phyloP scores from a whole-genome alignment of 2,329 filamentous ascomycete genomes.

The Calonectria henricotiae region DNA sequence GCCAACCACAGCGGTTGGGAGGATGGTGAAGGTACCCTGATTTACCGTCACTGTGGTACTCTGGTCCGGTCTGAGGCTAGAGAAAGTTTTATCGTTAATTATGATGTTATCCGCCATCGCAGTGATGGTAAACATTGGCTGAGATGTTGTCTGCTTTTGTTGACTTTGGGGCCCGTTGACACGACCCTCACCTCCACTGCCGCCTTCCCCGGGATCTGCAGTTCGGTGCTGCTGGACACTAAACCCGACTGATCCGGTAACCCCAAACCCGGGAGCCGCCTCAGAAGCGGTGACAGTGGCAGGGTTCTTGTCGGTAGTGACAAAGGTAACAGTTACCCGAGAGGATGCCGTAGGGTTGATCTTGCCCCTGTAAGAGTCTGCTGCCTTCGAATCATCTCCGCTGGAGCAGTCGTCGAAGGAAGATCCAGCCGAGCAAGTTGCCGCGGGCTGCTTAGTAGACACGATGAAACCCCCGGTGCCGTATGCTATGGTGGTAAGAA shows the following conservation, averaged over 20 bases:
- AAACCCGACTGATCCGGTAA: conserved; percentile 20
- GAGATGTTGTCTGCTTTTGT: conserved; percentile 29
- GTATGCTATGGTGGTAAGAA: conserved; percentile 4
- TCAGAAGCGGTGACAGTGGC: conserved; percentile 64
- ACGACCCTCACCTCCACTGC: background rate
- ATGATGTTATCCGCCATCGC: conserved; percentile 65
- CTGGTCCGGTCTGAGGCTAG: conserved; percentile 56
- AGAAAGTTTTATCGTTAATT: conserved; percentile 66
- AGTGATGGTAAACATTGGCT: conserved; percentile 60
- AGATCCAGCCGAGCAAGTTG: conserved; percentile 29
- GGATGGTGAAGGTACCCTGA: conserved; percentile 65
- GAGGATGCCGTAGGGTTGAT: conserved; percentile 39
- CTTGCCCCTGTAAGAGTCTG: conserved; percentile 20
- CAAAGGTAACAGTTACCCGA: conserved; percentile 61
- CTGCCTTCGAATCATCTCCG: conserved; percentile 32
- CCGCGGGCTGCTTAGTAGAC: conserved; percentile 39
- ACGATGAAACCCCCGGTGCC: conserved; percentile 14
- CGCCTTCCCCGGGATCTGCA: conserved; percentile 21
- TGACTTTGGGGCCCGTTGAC: conserved; percentile 31
- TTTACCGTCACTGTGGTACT: conserved; percentile 63
- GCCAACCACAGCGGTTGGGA: conserved; percentile 65
- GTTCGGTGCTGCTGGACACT: conserved; percentile 47
- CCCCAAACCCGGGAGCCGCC: conserved; percentile 54
- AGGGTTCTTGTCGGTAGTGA: conserved; percentile 72
- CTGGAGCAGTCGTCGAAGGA: conserved; percentile 22